Conservation (phyloP, 306 rosid species). For the Herpetospermum pedunculosum region DNA sequence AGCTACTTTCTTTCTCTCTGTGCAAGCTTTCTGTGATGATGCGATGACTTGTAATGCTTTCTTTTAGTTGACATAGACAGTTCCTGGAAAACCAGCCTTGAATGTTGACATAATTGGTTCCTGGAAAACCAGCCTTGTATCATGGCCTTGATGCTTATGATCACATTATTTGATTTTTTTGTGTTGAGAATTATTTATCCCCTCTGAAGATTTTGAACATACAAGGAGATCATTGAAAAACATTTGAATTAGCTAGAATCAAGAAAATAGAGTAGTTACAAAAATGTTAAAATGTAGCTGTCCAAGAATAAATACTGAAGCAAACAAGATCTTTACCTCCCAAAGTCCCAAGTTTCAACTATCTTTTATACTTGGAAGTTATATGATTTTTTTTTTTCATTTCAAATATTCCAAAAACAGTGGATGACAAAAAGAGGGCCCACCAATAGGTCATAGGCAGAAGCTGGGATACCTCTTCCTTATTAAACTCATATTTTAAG, state of each 20-base stretch:
- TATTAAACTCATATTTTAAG: too few relatives aligned
- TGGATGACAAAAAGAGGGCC: background rate
- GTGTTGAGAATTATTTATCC: background rate
- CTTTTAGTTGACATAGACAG: background rate
- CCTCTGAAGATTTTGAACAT: background rate
- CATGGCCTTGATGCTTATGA: background rate
- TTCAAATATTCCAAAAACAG: background rate
- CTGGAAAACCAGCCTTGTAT: background rate
- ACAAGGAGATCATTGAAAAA: background rate
- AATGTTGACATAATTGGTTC: background rate
- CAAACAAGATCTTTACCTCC: background rate
- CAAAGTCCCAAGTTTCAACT: background rate
- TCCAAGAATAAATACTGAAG: background rate
- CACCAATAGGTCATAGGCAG: background rate
- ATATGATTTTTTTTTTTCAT: background rate
- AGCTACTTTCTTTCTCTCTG: slow-evolving; percentile 6
- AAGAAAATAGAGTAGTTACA: background rate
- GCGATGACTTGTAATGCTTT: background rate
- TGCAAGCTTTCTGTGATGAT: background rate
- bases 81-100: background rate
- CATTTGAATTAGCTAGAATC: background rate
- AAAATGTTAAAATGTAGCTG: background rate
- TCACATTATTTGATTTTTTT: background rate
- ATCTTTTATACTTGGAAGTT: background rate
- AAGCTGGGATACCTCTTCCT: too few relatives aligned